These are phyloP conservation scores for Sophora flavescens DNA, from an alignment of 306 rosid genomes.

Conservation along the genomic window DNA sequence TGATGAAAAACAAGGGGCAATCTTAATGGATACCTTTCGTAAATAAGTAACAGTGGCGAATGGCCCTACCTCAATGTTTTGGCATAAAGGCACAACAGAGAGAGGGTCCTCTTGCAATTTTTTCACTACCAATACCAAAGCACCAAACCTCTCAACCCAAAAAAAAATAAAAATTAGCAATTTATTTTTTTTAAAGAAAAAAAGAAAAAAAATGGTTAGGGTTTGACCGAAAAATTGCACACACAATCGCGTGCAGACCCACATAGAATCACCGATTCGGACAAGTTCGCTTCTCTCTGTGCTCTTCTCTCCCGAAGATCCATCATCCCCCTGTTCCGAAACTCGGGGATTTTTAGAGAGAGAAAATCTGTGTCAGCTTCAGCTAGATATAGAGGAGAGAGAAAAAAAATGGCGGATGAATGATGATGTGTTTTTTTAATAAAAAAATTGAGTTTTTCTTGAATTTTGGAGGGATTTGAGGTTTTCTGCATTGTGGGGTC, in stretches of 20 bases:
- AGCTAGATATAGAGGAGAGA: conserved; percentile 40
- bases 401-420: conserved; percentile 30
- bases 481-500: conserved; percentile 47
- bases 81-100: conserved; percentile 22
- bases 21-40: conserved; percentile 30
- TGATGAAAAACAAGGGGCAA: not conserved
- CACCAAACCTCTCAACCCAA: conserved; percentile 4
- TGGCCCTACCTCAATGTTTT: conserved; percentile 37
- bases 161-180: not conserved
- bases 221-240: conserved; percentile 63
- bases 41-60: not conserved
- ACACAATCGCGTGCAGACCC: conserved; percentile 62
- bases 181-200: not conserved
- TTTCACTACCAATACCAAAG: not conserved
- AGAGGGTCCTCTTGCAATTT: not conserved
- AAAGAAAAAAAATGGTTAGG: conserved; percentile 54
- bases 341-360: conserved; percentile 59
- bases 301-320: conserved; percentile 44
- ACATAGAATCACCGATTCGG: conserved; percentile 68
- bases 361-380: conserved; percentile 44
- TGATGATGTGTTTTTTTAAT: conserved; percentile 48
- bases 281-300: conserved; percentile 56
- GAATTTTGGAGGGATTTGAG: conserved; percentile 59
- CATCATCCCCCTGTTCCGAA: conserved; percentile 45
- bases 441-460: conserved; percentile 45